A percentile compares a stretch with the other conserved stretches of the same genome.
phyloP scores from a whole-genome alignment of 768 basidiomycete species.

The Lepiota venenata region DNA sequence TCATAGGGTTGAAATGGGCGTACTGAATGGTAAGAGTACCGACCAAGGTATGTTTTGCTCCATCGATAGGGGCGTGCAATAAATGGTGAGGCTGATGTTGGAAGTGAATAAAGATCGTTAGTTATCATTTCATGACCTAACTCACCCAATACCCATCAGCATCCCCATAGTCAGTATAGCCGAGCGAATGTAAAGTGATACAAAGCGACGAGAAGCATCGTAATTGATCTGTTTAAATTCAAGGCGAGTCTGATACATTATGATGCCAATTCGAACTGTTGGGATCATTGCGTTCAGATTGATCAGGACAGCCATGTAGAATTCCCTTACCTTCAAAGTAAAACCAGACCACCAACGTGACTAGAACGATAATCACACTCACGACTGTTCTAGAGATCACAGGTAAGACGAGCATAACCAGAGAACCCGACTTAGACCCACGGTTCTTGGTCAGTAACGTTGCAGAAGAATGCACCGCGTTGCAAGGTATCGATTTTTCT shows the following conservation, averaged over 20 bases:
- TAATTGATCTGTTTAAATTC: slow-evolving; percentile 5
- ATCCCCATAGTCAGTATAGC: slow-evolving; percentile 2
- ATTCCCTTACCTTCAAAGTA: slow-evolving; percentile 1
- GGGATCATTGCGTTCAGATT: background rate
- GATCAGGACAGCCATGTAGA: no score
- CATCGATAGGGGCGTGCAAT: background rate
- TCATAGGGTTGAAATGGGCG: background rate
- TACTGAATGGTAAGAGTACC: slow-evolving; percentile 8
- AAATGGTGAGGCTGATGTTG: background rate
- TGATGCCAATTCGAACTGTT: slow-evolving; percentile 5
- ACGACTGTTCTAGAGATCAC: slow-evolving; percentile 1
- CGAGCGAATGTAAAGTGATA: slow-evolving; percentile 9
- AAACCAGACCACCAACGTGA: background rate
- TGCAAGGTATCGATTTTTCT: background rate
- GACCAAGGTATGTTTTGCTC: background rate
- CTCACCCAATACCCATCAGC: slow-evolving; percentile 4
- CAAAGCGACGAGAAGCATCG: background rate
- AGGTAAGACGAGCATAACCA: background rate
- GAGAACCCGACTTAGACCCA: background rate
- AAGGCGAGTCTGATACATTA: slow-evolving; percentile 3
- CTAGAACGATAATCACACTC: slow-evolving; percentile 1
- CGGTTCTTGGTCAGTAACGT: slow-evolving; percentile 3
- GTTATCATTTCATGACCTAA: background rate
- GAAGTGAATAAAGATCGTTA: background rate
- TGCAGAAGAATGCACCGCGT: background rate